These are phyloP conservation scores for Diaporthe ilicicola DNA, from an alignment of 2,329 filamentous ascomycete species.

Conservation along the genomic window DNA sequence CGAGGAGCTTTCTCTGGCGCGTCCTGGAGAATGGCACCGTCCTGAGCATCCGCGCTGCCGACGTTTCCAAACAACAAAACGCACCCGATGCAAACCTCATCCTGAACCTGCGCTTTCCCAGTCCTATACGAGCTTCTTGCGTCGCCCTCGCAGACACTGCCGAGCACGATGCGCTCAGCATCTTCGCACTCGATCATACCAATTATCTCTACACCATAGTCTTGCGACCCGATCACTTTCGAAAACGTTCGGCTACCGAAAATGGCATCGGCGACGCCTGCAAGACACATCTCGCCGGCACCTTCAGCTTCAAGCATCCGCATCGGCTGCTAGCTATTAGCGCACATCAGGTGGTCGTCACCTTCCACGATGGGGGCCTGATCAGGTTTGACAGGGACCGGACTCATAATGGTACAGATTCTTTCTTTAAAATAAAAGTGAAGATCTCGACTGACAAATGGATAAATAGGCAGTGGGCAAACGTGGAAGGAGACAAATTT, in stretches of 20 bases:
- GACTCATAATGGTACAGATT: constrained; percentile 53
- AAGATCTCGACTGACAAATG: not conserved
- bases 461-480: constrained; percentile 38
- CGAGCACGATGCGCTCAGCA: constrained; percentile 78
- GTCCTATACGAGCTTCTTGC: constrained; percentile 77
- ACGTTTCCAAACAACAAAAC: constrained; percentile 75
- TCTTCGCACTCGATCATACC: constrained; percentile 82
- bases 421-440: not conserved
- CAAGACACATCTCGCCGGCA: constrained; percentile 76
- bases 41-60: constrained; percentile 83
- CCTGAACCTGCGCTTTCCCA: constrained; percentile 80
- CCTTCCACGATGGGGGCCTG: constrained; percentile 81
- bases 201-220: constrained; percentile 85
- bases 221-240: constrained; percentile 85
- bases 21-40: constrained; percentile 81
- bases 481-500: constrained; percentile 78
- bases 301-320: constrained; percentile 79
- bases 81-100: constrained; percentile 77
- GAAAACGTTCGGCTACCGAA: constrained; percentile 73
- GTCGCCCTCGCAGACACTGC: constrained; percentile 83
- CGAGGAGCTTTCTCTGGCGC: constrained; percentile 90
- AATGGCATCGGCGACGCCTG: constrained; percentile 79
- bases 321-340: constrained; percentile 82
- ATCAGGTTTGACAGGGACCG: constrained; percentile 72
- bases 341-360: constrained; percentile 78